Evolutionary conservation across 225 moss, liverwort and hornwort genomes (phyloP), one percentile per base, ranked within the genome.

Genomic region (Marchantia paleacea): DNA sequence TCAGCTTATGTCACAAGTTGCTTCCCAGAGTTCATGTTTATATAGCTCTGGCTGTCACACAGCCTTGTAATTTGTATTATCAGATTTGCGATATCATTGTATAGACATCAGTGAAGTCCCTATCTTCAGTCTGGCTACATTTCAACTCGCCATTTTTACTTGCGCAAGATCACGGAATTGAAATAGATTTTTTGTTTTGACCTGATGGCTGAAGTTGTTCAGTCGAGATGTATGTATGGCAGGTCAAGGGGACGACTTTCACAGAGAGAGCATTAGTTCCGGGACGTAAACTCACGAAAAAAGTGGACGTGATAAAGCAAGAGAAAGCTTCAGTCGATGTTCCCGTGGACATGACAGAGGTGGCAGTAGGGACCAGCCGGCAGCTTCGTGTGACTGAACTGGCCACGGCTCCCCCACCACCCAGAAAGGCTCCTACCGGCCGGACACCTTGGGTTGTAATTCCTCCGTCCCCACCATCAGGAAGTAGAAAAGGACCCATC

Each of bases 391-490:
- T 24, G 12, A 8, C 73, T 73, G 12, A 73, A 73, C 22, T 55
- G 25, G 74, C 74, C 19, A 74, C 52, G 25, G 74, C 74, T 25
- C 74, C 74, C 18, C 74, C 74, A 54, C 74, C 74, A 55, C 74
- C 74, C 13, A 74, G 52, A 28, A 53, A 12, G 55, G 25, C 54
- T 30, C 74, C 74, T 52, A 25, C 74, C 12, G 74, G 74, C 25
- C 74, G 52, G 4, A 74, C 74, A 24, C 74, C 74, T 24, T 74
- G 53, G 12, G 28, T 74, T 4, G 53, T 74, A n/a, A 28, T 74
- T 55, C 53, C 74, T 54, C 74, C 74, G 1, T 55, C 74, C 11
- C 74, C 52, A 74, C 50, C 74, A 26, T 24, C 74, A 26, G 31
- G 12, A 31, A 74, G 53, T 55, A 55, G 25, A 74, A 74, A 26